Conservation (phyloP, 2,329 filamentous ascomycete species). For the Septoria petroselini region DNA sequence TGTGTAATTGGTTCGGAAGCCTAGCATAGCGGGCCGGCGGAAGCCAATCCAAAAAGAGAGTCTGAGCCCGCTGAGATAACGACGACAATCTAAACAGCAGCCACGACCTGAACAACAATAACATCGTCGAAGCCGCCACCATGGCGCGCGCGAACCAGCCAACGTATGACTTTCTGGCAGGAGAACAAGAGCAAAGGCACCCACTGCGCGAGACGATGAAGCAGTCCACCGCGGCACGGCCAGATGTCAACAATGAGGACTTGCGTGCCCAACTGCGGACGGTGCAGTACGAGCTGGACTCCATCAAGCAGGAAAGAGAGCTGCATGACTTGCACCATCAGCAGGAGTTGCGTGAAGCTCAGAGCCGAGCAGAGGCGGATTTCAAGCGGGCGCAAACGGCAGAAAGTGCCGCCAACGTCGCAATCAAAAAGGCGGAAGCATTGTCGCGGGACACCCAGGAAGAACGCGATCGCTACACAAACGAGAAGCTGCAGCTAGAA, state of each 20-base stretch:
- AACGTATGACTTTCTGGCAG: conserved; percentile 50
- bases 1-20: too few species aligned
- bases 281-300: conserved; percentile 81
- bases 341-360: conserved; percentile 76
- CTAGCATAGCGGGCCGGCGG: too few species aligned
- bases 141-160: conserved; percentile 41
- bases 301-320: conserved; percentile 82
- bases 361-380: conserved; percentile 79
- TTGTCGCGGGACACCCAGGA: conserved; percentile 56
- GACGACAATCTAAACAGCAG: too few species aligned
- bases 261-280: conserved; percentile 87
- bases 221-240: conserved; percentile 38
- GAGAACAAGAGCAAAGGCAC: conserved; percentile 38
- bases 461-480: conserved; percentile 52
- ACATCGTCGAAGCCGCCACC: conserved; percentile 3
- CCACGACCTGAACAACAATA: conserved; percentile 8
- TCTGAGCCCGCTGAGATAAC: too few species aligned
- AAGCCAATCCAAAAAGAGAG: too few species aligned
- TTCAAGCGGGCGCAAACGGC: conserved; percentile 62
- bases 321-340: conserved; percentile 74
- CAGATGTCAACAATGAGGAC: conserved; percentile 62
- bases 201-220: conserved; percentile 46
- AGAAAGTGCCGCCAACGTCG: conserved; percentile 52
- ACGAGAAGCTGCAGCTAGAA: conserved; percentile 56
- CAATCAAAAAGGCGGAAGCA: conserved; percentile 54